Conservation (phyloP, 208 protist species). For the Trypanosoma caninum region DNA sequence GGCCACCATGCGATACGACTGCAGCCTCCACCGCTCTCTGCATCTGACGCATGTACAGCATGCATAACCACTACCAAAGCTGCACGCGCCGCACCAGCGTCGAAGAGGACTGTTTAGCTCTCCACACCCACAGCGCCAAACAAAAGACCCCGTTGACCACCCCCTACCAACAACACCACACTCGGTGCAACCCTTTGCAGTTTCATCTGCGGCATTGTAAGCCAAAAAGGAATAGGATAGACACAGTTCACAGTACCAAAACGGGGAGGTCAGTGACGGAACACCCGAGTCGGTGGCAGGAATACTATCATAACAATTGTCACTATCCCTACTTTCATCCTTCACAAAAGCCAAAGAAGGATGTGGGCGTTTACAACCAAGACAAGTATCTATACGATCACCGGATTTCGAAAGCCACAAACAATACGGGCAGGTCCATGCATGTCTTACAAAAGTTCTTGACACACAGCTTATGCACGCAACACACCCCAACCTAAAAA, state of each 20-base stretch:
- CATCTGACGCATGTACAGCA: constrained; percentile 21
- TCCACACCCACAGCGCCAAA: constrained; percentile 72
- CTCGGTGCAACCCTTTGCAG: background rate
- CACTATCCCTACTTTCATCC: background rate
- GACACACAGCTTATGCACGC: constrained; percentile 45
- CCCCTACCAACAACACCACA: constrained; percentile 10
- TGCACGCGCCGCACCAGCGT: constrained; percentile 55
- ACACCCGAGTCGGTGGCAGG: background rate
- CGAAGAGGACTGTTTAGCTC: constrained; percentile 36
- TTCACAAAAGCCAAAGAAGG: constrained; percentile 5
- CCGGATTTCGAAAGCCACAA: constrained; percentile 30
- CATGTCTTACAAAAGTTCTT: constrained; percentile 27
- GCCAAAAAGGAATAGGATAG: constrained; percentile 5
- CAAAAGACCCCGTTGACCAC: constrained; percentile 36
- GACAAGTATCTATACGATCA: constrained; percentile 34
- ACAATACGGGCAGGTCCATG: constrained; percentile 58
- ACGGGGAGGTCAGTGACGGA: background rate
- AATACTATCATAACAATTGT: too few species aligned
- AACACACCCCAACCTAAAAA: background rate
- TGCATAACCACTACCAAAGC: constrained; percentile 11
- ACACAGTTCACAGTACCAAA: constrained; percentile 26
- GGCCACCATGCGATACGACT: constrained; percentile 9
- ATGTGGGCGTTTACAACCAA: constrained; percentile 53
- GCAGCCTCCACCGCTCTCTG: constrained; percentile 4
- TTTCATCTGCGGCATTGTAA: background rate